Conservation (phyloP, 495 filamentous ascomycete genomes). For the Penicillium cataractarum region DNA sequence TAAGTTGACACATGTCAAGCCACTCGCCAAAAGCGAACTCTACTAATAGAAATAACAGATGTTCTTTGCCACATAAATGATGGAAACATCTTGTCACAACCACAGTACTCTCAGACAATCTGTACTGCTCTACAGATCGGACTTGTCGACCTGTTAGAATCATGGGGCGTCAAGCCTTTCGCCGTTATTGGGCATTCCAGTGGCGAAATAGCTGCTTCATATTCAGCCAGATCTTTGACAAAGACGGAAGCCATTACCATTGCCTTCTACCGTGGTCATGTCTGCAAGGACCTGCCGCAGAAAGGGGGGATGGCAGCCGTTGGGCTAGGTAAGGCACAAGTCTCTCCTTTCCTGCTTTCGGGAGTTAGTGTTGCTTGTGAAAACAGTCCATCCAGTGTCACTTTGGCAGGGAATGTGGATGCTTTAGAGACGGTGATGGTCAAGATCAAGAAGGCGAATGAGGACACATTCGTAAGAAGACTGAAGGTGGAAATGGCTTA, state of each 20-base stretch:
- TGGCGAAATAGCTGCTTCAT: conserved; percentile 33
- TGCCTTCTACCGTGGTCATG: background rate
- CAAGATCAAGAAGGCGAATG: conserved; percentile 33
- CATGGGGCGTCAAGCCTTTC: conserved; percentile 43
- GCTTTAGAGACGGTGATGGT: conserved; percentile 49
- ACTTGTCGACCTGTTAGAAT: conserved; percentile 45
- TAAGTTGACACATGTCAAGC: background rate
- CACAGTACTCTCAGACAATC: conserved; percentile 37
- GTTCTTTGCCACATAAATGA: background rate
- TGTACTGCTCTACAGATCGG: conserved; percentile 58
- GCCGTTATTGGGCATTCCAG: conserved; percentile 62
- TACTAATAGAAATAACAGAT: background rate
- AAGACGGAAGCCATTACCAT: background rate
- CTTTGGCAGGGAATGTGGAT: conserved; percentile 32
- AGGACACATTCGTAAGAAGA: background rate
- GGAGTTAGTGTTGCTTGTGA: conserved; percentile 33
- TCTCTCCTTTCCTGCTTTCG: conserved; percentile 11
- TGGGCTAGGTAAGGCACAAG: conserved; percentile 21
- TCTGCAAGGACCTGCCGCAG: background rate
- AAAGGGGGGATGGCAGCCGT: conserved; percentile 36
- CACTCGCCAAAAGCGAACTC: conserved; percentile 2
- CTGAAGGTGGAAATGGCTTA: background rate
- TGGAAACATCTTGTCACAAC: conserved; percentile 12
- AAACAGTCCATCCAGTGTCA: conserved; percentile 33
- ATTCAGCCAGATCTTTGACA: conserved; percentile 54